phyloP scores from a whole-genome alignment of 805 yeast genomes.

The Martiniozyma abietophila region DNA sequence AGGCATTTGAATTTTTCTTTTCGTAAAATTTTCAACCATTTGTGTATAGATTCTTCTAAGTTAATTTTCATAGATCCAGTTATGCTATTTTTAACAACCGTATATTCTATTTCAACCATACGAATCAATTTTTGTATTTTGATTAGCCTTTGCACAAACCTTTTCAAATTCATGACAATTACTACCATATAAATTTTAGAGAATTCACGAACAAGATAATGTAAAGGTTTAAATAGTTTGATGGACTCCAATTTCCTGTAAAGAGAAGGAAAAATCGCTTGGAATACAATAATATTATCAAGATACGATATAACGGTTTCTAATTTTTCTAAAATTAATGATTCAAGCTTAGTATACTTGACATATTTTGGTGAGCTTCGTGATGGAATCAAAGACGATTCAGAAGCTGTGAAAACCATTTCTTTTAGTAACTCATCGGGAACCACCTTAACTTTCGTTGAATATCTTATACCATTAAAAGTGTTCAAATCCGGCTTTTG shows the following conservation, averaged over 20 bases:
- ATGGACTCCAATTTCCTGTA: not conserved
- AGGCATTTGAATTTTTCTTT: conserved; percentile 20
- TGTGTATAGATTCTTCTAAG: conserved; percentile 7
- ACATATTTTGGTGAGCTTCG: no score
- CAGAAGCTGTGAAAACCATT: no score
- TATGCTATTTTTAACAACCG: conserved; percentile 9
- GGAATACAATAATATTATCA: conserved; percentile 22
- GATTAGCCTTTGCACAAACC: conserved; percentile 15
- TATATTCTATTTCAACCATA: conserved; percentile 16
- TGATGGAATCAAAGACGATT: no score
- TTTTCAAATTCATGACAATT: conserved; percentile 22
- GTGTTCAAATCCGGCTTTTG: no score
- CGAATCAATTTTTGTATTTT: conserved; percentile 17
- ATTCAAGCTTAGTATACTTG: no score
- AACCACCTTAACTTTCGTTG: no score
- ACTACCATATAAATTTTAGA: conserved; percentile 23
- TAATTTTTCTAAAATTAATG: conserved; percentile 12
- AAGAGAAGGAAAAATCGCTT: conserved; percentile 16
- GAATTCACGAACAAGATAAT: conserved; percentile 13
- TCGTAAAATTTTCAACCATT: conserved; percentile 16
- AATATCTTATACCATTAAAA: no score
- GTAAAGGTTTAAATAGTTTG: conserved; percentile 9
- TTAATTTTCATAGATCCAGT: no score
- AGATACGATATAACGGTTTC: conserved; percentile 19
- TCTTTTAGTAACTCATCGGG: no score